Conservation (phyloP, 2,329 filamentous ascomycete genomes). For the Malbranchea cinnamomea region DNA sequence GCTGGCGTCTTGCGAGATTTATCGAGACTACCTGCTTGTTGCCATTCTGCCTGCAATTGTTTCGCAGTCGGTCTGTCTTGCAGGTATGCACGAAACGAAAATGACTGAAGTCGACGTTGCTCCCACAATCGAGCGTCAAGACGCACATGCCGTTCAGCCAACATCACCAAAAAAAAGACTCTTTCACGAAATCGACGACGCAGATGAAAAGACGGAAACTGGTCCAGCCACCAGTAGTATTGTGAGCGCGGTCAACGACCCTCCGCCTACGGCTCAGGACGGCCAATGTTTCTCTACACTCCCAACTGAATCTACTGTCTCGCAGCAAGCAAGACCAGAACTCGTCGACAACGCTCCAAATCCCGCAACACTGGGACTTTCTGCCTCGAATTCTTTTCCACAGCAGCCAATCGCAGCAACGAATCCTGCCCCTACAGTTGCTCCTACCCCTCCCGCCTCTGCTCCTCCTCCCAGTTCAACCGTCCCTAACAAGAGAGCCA, state of each 20-base stretch:
- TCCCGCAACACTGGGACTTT: background rate
- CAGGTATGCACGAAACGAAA: too few species aligned
- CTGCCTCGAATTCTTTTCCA: background rate
- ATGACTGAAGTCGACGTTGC: constrained; percentile 7
- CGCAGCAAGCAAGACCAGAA: too few species aligned
- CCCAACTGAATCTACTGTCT: too few species aligned
- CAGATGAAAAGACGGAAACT: too few species aligned
- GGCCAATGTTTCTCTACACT: too few species aligned
- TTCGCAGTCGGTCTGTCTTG: too few species aligned
- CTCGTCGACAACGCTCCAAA: constrained; percentile 6
- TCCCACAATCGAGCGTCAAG: constrained; percentile 3
- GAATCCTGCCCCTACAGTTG: constrained; percentile 2
- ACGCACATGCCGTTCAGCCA: constrained; percentile 6
- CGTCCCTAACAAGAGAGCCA: constrained; percentile 17
- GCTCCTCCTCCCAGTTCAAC: constrained; percentile 8
- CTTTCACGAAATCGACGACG: constrained; percentile 16
- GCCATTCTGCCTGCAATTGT: too few species aligned
- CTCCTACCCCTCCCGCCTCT: constrained; percentile 8
- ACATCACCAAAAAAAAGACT: constrained; percentile 16
- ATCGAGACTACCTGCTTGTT: too few species aligned
- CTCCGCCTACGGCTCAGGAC: too few species aligned
- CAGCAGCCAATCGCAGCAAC: background rate
- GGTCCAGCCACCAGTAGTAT: too few species aligned
- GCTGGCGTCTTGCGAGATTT: too few species aligned
- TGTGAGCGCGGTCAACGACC: too few species aligned